Base-by-base conservation (phyloP, 2,329 filamentous ascomycete genomes). In the Onygena corvina region DNA sequence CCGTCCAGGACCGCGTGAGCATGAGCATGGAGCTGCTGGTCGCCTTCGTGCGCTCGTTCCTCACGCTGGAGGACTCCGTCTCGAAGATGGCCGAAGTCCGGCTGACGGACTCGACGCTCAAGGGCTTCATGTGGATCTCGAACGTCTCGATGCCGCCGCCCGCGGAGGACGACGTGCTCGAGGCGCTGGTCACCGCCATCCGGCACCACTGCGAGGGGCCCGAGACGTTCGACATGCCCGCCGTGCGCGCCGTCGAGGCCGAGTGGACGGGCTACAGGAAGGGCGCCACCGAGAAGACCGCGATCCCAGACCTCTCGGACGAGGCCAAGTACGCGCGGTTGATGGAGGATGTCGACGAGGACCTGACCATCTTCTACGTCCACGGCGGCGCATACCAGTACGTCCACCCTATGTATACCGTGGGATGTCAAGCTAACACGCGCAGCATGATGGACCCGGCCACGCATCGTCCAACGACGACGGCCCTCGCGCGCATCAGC, bases 41-140 rank as follows among this genome's bases (percentile, higher is more conserved):
- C 50, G 76, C 79, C 21, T 68, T 92, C 12, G 64, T 94, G n/a
- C 81, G 86, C 16, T 76, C 76, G 0, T 71, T 87, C 49, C 63
- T 86, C 47, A 61, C 64, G 11, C 67, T 70, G 2, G 64, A 66
- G 1, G 68, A 66, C 12, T 71, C 78, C 21, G 67, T 93, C 20
- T 70, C 75, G 0, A 74, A 79, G 52, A 67, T 76, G 4, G 90
- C 95, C 65, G 70, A 67, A 35, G 58, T 77, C n/a, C 76, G 77
- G 1, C 67, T 76, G 38, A 77, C 72, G 50, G 83, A 84, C 48
- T 76, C 76, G 0, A 80, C 78, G 0, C 71, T 93, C 60, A 88
- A 86, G 61, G 87, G 87, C 2, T 77, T 76, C 38, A 79, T 92
- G 55, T 95, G 89, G 89, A 74, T 94, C 20, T 82, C 81, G 58